These are phyloP conservation scores for Breviolum minutum DNA, from an alignment of 73 alveolate species.

Conservation along the genomic window DNA sequence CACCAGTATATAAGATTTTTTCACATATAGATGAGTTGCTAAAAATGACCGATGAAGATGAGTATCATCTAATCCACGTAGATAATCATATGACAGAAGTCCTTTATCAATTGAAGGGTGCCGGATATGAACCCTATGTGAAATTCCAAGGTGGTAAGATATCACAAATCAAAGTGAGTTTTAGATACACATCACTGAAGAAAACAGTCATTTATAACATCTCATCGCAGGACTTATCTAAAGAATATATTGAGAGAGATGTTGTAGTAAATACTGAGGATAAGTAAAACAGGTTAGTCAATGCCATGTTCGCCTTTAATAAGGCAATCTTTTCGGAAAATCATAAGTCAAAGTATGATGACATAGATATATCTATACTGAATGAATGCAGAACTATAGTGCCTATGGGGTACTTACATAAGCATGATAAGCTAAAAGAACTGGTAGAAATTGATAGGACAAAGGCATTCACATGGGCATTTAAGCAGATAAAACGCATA, in stretches of 20 bases:
- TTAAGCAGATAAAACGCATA: background rate
- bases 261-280: background rate
- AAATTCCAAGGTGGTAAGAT: background rate
- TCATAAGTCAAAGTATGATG: background rate
- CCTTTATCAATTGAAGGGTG: constrained; percentile 11
- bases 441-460: background rate
- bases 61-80: background rate
- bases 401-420: background rate
- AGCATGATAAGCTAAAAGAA: background rate
- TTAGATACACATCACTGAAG: background rate
- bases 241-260: background rate
- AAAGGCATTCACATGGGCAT: background rate
- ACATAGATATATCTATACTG: constrained; percentile 2
- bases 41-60: constrained; percentile 22
- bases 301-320: background rate
- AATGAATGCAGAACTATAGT: constrained; percentile 30
- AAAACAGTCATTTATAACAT: background rate
- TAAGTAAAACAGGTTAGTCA: background rate
- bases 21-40: constrained; percentile 30
- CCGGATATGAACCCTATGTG: constrained; percentile 9
- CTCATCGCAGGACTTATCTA: background rate
- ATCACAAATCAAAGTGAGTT: background rate
- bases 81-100: constrained; percentile 18
- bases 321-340: background rate
- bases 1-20: background rate